A percentile compares a stretch with the other conserved stretches of the same genome.
These are phyloP conservation scores for Aspergillus niger DNA, from an alignment of 2,329 filamentous ascomycete species.

Conservation along the genomic window DNA sequence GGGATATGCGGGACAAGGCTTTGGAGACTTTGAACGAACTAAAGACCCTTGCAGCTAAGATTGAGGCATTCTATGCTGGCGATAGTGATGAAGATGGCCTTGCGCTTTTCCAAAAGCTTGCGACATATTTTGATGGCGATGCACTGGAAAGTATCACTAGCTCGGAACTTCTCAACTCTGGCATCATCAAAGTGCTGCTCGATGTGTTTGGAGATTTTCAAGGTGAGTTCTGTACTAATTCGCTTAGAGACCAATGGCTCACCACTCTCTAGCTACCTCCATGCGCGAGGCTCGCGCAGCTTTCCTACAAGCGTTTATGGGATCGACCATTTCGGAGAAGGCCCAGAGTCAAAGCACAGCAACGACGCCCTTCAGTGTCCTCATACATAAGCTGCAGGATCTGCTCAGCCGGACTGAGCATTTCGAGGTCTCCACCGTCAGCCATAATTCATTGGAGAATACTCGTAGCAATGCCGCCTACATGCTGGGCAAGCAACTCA, in stretches of 20 bases:
- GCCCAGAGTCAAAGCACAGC: conserved; percentile 67
- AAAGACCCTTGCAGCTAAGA: conserved; percentile 68
- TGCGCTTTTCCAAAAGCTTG: conserved; percentile 72
- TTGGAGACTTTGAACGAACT: conserved; percentile 72
- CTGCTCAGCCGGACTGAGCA: conserved; percentile 94
- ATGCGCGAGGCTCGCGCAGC: conserved; percentile 68
- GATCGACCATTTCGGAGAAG: conserved; percentile 61
- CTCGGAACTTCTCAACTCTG: conserved; percentile 87
- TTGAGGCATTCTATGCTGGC: conserved; percentile 66
- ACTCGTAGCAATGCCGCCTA: conserved; percentile 89
- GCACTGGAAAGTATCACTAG: conserved; percentile 92
- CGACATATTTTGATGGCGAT: conserved; percentile 83
- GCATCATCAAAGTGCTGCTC: conserved; percentile 80
- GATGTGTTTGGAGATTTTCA: conserved; percentile 76
- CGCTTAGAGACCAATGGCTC: neutral
- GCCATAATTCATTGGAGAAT: conserved; percentile 86
- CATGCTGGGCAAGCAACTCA: conserved; percentile 94
- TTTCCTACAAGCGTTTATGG: conserved; percentile 93
- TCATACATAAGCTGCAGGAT: conserved; percentile 94
- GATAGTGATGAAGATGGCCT: conserved; percentile 56
- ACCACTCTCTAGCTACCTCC: conserved; percentile 20
- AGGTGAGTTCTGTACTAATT: conserved; percentile 25
- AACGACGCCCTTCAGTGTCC: conserved; percentile 81
- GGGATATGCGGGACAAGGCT: conserved; percentile 76
- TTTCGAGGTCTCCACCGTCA: conserved; percentile 95